Evolutionary conservation across 768 basidiomycete genomes (phyloP), one percentile per base, ranked within the genome.

Genomic region (Rhodocollybia butyracea): DNA sequence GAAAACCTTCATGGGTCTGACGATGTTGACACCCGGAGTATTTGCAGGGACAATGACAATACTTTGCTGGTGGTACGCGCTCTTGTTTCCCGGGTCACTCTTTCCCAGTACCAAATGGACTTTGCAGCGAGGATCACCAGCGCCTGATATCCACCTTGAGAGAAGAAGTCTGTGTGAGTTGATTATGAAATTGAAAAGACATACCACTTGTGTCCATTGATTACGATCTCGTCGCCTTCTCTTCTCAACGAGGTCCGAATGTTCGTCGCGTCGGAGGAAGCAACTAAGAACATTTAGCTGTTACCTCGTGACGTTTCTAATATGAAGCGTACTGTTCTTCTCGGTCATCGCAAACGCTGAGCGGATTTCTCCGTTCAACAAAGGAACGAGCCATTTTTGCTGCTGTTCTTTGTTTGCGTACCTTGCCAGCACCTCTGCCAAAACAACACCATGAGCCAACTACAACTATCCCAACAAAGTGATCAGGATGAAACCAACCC

Each of bases 341-440:
- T 99, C 97, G 1, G 97, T 99, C 97, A 99, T 99, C 39, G 94
- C 80, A 65, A 99, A 99, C 6, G 94, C 87, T 17, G 90, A 93
- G 34, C 97, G 87, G 58, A 92, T 98, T 72, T 96, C 87, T 42
- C 96, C 97, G 55, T 92, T 88, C 51, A 98, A 74, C 21, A 99
- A 76, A 19, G 94, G 94, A 24, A 80, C 61, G 6, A 99, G 80
- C 90, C 94, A 99, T 67, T 87, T 84, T 73, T 88, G 79, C 70
- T 98, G 92, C 65, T 99, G 97, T 58, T 84, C 91, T 1, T 85
- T 82, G 27, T 85, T 88, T n/a, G 91, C 97, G 68, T 95, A 99
- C 55, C 89, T 83, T 31, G 97, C 97, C 57, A 99, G 77, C 21
- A 99, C 94, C 91, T 99, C 95, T 95, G 74, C 11, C 58, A 53